Base-by-base conservation (phyloP, 2,329 filamentous ascomycete species). In the Aspergillus sp. region DNA sequence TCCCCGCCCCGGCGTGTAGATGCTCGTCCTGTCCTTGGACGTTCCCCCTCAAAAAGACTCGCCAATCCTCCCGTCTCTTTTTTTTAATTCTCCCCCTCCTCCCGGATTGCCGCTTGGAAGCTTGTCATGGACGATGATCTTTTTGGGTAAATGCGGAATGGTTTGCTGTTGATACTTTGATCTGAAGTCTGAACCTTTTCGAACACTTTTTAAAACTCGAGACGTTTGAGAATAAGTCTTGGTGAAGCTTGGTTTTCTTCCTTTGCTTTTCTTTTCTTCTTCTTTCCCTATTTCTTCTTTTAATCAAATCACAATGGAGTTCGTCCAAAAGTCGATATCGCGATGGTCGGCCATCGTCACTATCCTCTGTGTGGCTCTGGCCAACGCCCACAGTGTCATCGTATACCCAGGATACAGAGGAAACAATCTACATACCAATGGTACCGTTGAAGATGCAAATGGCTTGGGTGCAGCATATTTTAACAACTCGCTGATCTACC, bases 331-430 rank as follows among this genome's bases (percentile, higher is more conserved):
- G 26, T 65, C 56, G 27, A 46, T 59, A 57, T 54, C 58, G 27
- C 51, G 47, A 47, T 65, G 57, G 56, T 41, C 56, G 11, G 47
- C 53, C 9, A 40, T 61, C 45, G 33, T 68, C 31, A 47, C 61
- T 37, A 46, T 69, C 37, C 48, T 72, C 30, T 65, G 68, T 42
- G 52, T 62, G 29, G 56, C 66, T 27, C 49, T 71, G 37, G 67
- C 67, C 6, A 59, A 69, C 13, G 72, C 75, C 37, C 88, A 94
- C 65, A 86, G 78, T n/a, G 78, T 95, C 61, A 85, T 95, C 65
- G 83, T 84, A 50, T 94, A 94, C 62, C 90, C 89, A 0, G 87
- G 86, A 54, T 91, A 86, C 83, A 73, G 90, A 77, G 90, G 89
- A 52, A 84, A 95, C 73, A 94, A 89, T 64, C 79, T 95, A 50